Evolutionary conservation across 2,329 filamentous ascomycete genomes (phyloP), one percentile per base, ranked within the genome.

Genomic region (Cercospora sojina): DNA sequence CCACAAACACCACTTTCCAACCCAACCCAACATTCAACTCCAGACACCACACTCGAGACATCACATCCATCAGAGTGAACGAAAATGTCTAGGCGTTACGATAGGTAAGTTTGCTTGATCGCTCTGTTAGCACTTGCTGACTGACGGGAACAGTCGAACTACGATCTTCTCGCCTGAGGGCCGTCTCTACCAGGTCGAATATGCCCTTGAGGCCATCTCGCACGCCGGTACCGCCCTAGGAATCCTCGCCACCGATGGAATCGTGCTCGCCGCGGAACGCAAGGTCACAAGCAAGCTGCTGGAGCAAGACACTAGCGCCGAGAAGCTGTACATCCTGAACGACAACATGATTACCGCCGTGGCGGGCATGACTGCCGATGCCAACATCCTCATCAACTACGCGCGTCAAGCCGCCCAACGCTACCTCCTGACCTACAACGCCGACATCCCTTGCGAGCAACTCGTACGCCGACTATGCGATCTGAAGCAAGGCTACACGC

Each of bases 281-380:
- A 99, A 99, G 85, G 95, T 99, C 76, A 99, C 95, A 69, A 98
- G 95, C 83, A 99, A 99, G 88, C 86, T 99, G 78, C 83, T 99
- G 78, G 95, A 99, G 86, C 96, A 99, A 84, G 95, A 99, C 83
- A 99, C 96, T 71, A 98, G 95, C 64, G 96, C 95, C 59, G 95
- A 99, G 89, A 99, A 99, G 89, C 92, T 99, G 74, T 99, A 99
- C 83, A 97, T 97, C 76, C 84, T 99, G 76, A 99, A 99, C 76
- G 95, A 99, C 84, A 99, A 99, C 85, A 99, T 99, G 96, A 98
- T 99, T 82, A 97, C 93, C 82, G 95, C 95, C 69, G 95, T 99
- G 67, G 95, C 95, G 75, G 95, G 95, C 78, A 98, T 99, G 94
- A 99, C 93, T 55, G 95, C 95, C 77, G 95, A 99, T 79, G 95